phyloP scores from a whole-genome alignment of 140 eudicot species.

The Flaveria floridana region DNA sequence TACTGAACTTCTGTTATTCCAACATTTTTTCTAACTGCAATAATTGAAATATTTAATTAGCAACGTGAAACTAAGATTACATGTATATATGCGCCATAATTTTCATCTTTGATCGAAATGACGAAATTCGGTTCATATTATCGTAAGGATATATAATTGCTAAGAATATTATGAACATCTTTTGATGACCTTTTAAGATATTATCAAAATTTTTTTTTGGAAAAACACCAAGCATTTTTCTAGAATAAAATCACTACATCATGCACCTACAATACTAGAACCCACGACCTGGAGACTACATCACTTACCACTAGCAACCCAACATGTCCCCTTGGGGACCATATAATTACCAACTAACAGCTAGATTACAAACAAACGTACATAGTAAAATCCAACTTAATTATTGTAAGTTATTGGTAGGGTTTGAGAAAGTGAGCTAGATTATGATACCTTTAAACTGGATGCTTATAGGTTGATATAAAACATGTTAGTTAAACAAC shows the following conservation, averaged over 20 bases:
- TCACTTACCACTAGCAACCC: no score
- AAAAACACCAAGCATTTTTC: no score
- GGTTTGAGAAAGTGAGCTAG: no score
- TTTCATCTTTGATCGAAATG: neutral
- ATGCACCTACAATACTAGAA: no score
- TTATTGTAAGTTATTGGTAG: no score
- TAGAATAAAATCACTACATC: no score
- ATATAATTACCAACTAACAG: neutral
- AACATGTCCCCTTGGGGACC: neutral
- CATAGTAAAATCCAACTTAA: no score
- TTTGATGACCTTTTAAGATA: neutral
- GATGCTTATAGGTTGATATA: neutral
- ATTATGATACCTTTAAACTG: neutral
- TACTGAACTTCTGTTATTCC: neutral
- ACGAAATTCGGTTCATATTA: neutral
- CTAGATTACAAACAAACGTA: neutral
- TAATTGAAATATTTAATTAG: neutral
- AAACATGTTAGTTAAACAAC: neutral
- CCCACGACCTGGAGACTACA: no score
- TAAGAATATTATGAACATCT: neutral
- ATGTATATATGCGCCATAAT: neutral
- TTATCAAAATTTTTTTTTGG: no score
- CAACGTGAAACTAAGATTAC: slow-evolving; percentile 1
- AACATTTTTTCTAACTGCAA: neutral
- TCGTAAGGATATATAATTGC: neutral